Evolutionary conservation across 1,139 yeast species (phyloP), one percentile per base, ranked within the genome.

Genomic region (Lodderomyces oxycetoniae): DNA sequence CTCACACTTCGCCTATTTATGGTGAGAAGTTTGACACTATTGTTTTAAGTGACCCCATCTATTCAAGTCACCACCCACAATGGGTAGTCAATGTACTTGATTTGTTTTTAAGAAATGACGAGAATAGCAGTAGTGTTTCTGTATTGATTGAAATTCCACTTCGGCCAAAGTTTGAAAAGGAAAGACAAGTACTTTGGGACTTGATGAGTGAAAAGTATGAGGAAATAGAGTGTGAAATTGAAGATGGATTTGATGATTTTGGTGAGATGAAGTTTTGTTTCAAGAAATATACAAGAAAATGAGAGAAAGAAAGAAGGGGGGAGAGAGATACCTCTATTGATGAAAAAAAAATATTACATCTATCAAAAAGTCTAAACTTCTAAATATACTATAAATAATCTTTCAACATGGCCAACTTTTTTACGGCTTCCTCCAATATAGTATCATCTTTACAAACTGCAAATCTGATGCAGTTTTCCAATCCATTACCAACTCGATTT

Each of bases 401-500:
- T 61, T 82, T 82, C 50, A 91, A 71, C 29, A 72, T 74, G 47
- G 72, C 67, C 46, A 91, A 72, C 61, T 89, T 78, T 39, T 67
- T 72, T 13, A 82, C 95, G 1, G 97, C 97, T 45, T 82, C 87
- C 44, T 77, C 77, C 46, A 91, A 71, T 41, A 86, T 68, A 4
- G 64, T 67, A 53, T 91, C 94, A 49, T 84, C 96, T 63, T 91
- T 91, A 68, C 98, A 91, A 12, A 91, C 94, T 11, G 98, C 97
- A 58, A 91, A 89, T 55, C 98, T 77, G 42, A 91, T 67, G 55
- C 88, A 77, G 47, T 85, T 82, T 53, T 88, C 95, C 34, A 91
- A 88, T 12, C 80, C 76, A 39, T 75, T 70, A 21, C 85, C 89
- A 40, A 76, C 74, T 55, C 84, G 79, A 30, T 75, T 71, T 8